Base-by-base conservation (phyloP, 306 rosid genomes). In the Rosa multiflora region DNA sequence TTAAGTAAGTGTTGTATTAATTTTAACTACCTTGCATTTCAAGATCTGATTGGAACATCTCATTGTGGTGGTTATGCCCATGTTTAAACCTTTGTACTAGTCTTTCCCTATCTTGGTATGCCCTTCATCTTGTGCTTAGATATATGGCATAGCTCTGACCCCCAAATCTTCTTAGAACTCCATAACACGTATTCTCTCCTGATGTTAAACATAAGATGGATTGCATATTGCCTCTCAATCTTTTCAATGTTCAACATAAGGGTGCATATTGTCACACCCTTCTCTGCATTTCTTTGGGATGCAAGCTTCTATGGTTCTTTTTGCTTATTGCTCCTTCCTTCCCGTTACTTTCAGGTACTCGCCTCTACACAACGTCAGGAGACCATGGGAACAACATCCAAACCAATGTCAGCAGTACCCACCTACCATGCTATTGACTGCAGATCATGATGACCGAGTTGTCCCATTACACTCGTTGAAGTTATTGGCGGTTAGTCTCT, bases 361-460 rank as follows among this genome's bases (percentile, higher is more conserved):
- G 4, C 98, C 99, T 21, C 87, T 95, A 76, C 99, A 95, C 84
- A 93, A 93, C 81, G 97, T 95, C 46, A 85, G 79, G 82, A 90
- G 98, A 85, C 98, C 97, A 49, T 95, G 99, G 99, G 98, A 91
- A 59, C 85, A 83, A 44, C 74, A 78, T 79, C 58, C 88, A 0
- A 83, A 71, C 76, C 67, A 78, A 80, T 76, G 79, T 82, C 44
- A 75, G 72, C 99, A 93, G 87, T 95, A 95, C 82, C 99, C 98
- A 80, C 70, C 98, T 62, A 93, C 94, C 64, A 91, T 95, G 97
- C 75, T 95, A 73, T 78, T 95, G 90, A 95, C 99, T 1, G 99
- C 99, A 76, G 99, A 95, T 89, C 99, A 95, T 35, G 99, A 95
- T 79, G 99, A 95, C 72, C 95, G 99, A 67, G 99, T 95, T 68